Conservation (phyloP, 192 early-diverging fungal genomes). For the Chytriomyces sp. region DNA sequence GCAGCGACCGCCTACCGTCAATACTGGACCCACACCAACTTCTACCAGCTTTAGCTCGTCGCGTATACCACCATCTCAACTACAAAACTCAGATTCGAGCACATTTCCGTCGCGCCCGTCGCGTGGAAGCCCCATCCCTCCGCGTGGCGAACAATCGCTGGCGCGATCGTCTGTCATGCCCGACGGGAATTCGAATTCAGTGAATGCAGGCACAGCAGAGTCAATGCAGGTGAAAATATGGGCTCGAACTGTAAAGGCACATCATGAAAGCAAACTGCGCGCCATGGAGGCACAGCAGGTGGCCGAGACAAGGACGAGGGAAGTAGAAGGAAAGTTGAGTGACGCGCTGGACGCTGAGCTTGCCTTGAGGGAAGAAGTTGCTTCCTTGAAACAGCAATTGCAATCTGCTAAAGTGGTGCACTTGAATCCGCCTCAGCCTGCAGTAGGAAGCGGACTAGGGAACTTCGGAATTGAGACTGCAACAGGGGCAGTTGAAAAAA, state of each 20-base stretch:
- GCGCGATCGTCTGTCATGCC: too few species aligned
- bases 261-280: slow-evolving; percentile 3
- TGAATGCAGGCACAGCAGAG: background rate
- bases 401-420: background rate
- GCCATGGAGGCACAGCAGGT: slow-evolving; percentile 1
- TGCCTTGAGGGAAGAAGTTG: background rate
- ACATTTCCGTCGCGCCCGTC: background rate
- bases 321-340: background rate
- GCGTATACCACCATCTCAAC: background rate
- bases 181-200: background rate
- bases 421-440: background rate
- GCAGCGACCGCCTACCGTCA: background rate
- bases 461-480: background rate
- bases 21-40: background rate
- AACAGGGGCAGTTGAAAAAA: background rate
- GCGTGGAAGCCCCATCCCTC: background rate
- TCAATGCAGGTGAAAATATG: background rate
- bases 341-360: background rate
- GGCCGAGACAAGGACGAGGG: background rate
- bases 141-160: background rate
- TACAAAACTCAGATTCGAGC: background rate
- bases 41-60: background rate
- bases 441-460: too few species aligned
- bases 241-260: slow-evolving; percentile 12
- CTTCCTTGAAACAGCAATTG: background rate